Percentiles rank a stretch among this genome's conserved stretches.
Evolutionary conservation across 192 early-diverging fungal genomes (phyloP).

Genomic region (Umbelopsis vinacea): DNA sequence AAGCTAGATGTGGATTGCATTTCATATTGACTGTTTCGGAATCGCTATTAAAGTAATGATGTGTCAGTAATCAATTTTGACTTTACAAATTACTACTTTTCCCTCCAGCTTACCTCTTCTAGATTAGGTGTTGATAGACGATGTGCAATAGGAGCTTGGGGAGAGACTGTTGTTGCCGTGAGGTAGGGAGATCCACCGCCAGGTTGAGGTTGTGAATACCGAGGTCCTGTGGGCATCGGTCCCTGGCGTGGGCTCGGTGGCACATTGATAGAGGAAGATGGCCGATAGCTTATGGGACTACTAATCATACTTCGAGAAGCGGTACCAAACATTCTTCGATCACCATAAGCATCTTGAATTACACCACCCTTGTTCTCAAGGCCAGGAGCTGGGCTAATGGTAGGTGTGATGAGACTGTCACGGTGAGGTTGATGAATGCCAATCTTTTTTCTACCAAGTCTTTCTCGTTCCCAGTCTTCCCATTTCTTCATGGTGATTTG

Average conservation of each 20-base stretch:
- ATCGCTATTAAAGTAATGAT: neutral
- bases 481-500: slow-evolving; percentile 61
- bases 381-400: neutral
- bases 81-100: too few relatives aligned
- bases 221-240: neutral
- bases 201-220: neutral
- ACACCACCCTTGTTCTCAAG: neutral
- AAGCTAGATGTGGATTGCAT: slow-evolving; percentile 18
- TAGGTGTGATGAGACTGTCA: slow-evolving; percentile 2
- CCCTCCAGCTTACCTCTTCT: neutral
- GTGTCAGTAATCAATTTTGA: too few relatives aligned
- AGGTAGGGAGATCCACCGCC: slow-evolving; percentile 2
- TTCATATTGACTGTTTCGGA: slow-evolving; percentile 20
- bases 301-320: neutral
- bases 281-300: slow-evolving; percentile 6
- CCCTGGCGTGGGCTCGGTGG: neutral
- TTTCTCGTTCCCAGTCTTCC: slow-evolving; percentile 63
- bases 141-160: neutral
- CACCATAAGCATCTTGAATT: neutral
- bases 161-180: slow-evolving; percentile 5
- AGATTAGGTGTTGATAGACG: neutral
- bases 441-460: slow-evolving; percentile 37
- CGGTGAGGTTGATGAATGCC: neutral
- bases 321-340: slow-evolving; percentile 36
- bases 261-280: neutral